Percentiles rank a stretch among this genome's conserved stretches.
Conservation (phyloP, 306 rosid genomes). For the Quillaja saponaria region DNA sequence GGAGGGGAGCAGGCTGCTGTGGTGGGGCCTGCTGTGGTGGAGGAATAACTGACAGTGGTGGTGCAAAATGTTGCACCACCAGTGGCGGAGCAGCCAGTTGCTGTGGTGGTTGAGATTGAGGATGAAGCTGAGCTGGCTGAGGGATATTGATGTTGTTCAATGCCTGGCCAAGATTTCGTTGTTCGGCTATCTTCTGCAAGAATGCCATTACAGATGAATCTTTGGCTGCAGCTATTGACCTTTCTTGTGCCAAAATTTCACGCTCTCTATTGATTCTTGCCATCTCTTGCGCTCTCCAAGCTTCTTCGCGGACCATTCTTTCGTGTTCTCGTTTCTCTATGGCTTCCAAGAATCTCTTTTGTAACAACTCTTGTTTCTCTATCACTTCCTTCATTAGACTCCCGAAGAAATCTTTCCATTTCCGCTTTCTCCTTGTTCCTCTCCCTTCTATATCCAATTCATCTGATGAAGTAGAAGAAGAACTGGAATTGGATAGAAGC, state of each 20-base stretch:
- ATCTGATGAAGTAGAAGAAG: slow-evolving; percentile 72
- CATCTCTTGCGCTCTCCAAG: slow-evolving; percentile 83
- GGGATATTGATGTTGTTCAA: slow-evolving; percentile 26
- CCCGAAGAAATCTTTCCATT: slow-evolving; percentile 88
- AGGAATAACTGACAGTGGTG: background rate
- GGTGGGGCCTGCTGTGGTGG: background rate
- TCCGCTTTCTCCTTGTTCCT: slow-evolving; percentile 66
- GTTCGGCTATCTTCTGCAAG: slow-evolving; percentile 71
- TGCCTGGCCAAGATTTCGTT: slow-evolving; percentile 37
- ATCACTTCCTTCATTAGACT: slow-evolving; percentile 73
- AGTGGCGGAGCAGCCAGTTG: background rate
- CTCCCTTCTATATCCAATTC: slow-evolving; percentile 38
- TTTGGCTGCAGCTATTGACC: slow-evolving; percentile 66
- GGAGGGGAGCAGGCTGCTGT: background rate
- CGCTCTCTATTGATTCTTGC: slow-evolving; percentile 60
- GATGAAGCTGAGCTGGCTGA: slow-evolving; percentile 12
- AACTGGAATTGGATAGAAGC: slow-evolving; percentile 55
- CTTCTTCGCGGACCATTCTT: slow-evolving; percentile 60
- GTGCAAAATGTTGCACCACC: slow-evolving; percentile 13
- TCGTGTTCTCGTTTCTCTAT: slow-evolving; percentile 75
- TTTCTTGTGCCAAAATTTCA: slow-evolving; percentile 72
- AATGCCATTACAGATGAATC: slow-evolving; percentile 77
- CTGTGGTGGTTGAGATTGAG: slow-evolving; percentile 3
- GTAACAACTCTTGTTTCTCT: slow-evolving; percentile 78
- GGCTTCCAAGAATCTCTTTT: slow-evolving; percentile 73